Evolutionary conservation across 140 eudicot species (phyloP).

Genomic region (Flaveria floridana): DNA sequence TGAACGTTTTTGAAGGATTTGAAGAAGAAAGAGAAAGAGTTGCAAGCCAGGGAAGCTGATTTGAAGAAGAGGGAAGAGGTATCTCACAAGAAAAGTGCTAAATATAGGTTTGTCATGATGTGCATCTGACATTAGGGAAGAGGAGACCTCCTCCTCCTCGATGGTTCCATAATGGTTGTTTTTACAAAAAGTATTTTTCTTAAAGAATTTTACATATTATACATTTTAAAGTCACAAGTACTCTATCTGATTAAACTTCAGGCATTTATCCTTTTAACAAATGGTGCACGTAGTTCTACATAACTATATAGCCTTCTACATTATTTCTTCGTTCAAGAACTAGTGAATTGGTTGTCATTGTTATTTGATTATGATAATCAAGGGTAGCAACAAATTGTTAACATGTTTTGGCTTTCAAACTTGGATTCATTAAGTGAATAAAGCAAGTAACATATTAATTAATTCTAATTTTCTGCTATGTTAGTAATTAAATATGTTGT

Average conservation of each 20-base stretch:
- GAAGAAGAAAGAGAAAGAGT: constrained; percentile 87
- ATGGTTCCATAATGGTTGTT: background rate
- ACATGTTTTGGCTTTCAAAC: background rate
- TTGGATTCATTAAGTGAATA: background rate
- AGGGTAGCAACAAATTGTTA: background rate
- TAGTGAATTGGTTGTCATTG: background rate
- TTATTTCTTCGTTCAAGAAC: background rate
- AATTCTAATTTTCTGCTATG: constrained; percentile 6
- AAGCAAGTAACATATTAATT: constrained; percentile 12
- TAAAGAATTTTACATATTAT: background rate
- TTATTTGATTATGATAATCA: constrained; percentile 13
- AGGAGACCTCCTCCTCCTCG: background rate
- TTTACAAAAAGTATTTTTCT: constrained; percentile 9
- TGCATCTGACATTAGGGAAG: background rate
- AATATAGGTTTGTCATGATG: background rate
- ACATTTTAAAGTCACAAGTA: background rate
- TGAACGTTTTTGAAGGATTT: constrained; percentile 52
- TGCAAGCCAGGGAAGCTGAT: constrained; percentile 88
- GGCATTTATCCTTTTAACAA: background rate
- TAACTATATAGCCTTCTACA: background rate
- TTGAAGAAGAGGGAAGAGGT: constrained; percentile 94
- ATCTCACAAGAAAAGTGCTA: constrained; percentile 1
- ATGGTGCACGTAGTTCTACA: background rate
- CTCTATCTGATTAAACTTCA: background rate
- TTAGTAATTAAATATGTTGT: background rate